Evolutionary conservation across 257 asterid species (phyloP).

Genomic region (Ballota nigra): DNA sequence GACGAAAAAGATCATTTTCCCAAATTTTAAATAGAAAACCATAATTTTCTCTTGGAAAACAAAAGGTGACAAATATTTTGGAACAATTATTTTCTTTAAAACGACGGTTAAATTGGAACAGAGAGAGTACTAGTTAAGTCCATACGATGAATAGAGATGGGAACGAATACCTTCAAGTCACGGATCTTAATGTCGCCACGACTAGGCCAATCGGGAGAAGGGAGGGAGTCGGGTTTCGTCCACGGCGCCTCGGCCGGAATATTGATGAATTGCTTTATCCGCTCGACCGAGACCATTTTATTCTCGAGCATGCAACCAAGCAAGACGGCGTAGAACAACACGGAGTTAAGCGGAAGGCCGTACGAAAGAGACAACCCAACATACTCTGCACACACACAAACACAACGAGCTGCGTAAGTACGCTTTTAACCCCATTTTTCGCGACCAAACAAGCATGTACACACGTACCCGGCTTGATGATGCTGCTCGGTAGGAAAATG

Average conservation of each 20-base stretch:
- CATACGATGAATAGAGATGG: not conserved
- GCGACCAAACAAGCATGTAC: not conserved
- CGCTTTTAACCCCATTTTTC: not conserved
- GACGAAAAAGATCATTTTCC: no score
- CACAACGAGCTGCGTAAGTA: not conserved
- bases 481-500: slow-evolving; percentile 52
- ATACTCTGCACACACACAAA: slow-evolving; percentile 31
- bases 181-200: slow-evolving; percentile 50
- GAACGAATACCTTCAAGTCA: slow-evolving; percentile 49
- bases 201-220: slow-evolving; percentile 60
- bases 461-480: slow-evolving; percentile 58
- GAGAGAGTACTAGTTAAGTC: no score
- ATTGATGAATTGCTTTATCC: slow-evolving; percentile 59
- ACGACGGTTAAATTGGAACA: no score
- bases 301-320: slow-evolving; percentile 53
- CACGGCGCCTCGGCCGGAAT: slow-evolving; percentile 71
- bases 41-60: no score
- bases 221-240: slow-evolving; percentile 34
- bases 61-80: no score
- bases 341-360: slow-evolving; percentile 52
- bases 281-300: slow-evolving; percentile 77
- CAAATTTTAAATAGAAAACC: no score
- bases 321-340: slow-evolving; percentile 45
- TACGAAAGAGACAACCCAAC: slow-evolving; percentile 71
- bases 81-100: no score